Evolutionary conservation across 23 red algal genomes (phyloP).

Genomic region (Gracilaria caudata): DNA sequence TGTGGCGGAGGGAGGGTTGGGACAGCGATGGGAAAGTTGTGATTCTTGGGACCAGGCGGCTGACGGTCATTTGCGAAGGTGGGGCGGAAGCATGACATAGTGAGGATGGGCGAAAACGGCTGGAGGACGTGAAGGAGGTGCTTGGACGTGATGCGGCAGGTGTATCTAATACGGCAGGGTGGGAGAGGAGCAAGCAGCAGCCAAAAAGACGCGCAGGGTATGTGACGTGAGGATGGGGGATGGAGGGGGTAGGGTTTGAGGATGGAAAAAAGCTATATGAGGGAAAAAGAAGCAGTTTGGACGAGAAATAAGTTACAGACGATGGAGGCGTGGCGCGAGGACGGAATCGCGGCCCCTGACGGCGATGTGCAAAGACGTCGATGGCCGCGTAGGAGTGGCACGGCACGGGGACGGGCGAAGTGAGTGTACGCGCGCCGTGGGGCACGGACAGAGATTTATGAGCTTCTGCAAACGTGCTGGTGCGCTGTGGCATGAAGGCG

Average conservation of each 20-base stretch:
- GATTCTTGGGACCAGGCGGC: not conserved
- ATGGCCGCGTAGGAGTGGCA: too few relatives aligned
- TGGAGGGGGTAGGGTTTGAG: not conserved
- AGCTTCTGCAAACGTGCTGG: not conserved
- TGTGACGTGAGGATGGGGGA: too few relatives aligned
- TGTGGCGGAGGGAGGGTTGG: not conserved
- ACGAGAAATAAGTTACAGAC: too few relatives aligned
- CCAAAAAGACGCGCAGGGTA: too few relatives aligned
- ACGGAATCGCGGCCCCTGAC: too few relatives aligned
- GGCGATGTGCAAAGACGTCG: too few relatives aligned
- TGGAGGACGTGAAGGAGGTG: too few relatives aligned
- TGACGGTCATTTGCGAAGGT: not conserved
- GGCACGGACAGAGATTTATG: not conserved
- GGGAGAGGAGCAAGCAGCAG: too few relatives aligned
- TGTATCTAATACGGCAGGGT: too few relatives aligned
- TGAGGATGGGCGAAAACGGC: not conserved
- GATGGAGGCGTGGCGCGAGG: too few relatives aligned
- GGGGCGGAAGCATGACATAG: conserved; percentile 25
- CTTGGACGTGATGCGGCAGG: too few relatives aligned
- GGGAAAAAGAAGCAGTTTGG: not conserved
- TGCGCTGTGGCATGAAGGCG: not conserved
- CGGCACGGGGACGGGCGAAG: too few relatives aligned
- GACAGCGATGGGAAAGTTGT: not conserved
- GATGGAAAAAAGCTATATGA: not conserved
- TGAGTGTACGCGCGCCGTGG: not conserved